phyloP scores from a whole-genome alignment of 106 monocot genomes.

The Platanthera zijinensis region DNA sequence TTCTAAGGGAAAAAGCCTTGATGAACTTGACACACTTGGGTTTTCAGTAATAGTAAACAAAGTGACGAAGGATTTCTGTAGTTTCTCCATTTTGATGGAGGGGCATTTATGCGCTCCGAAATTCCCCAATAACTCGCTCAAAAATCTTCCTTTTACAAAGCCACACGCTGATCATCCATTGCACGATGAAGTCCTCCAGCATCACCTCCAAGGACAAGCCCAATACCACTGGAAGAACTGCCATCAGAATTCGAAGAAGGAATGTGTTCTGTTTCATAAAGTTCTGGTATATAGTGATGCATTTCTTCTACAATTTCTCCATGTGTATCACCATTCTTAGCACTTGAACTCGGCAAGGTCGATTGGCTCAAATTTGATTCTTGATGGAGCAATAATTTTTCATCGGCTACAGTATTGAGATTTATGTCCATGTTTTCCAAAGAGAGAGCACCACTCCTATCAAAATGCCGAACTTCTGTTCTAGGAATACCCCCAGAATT shows the following conservation, averaged over 20 bases:
- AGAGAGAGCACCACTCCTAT: slow-evolving; percentile 19
- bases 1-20: slow-evolving; percentile 19
- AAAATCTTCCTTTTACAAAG: slow-evolving; percentile 77
- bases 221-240: slow-evolving; percentile 16
- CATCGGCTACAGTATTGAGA: slow-evolving; percentile 20
- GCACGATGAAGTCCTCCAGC: slow-evolving; percentile 34
- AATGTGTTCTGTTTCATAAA: slow-evolving; percentile 9
- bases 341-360: background rate
- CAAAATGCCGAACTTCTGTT: slow-evolving; percentile 16
- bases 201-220: slow-evolving; percentile 20
- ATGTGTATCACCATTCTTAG: slow-evolving; percentile 13
- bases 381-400: slow-evolving; percentile 14
- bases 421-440: slow-evolving; percentile 27
- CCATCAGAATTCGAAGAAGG: slow-evolving; percentile 16
- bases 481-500: slow-evolving; percentile 10
- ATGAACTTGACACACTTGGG: slow-evolving; percentile 23
- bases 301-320: slow-evolving; percentile 3
- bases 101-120: slow-evolving; percentile 36
- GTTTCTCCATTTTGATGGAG: slow-evolving; percentile 22
- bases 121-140: slow-evolving; percentile 46
- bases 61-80: slow-evolving; percentile 21
- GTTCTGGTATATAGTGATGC: slow-evolving; percentile 16
- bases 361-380: slow-evolving; percentile 9
- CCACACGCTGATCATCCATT: slow-evolving; percentile 32
- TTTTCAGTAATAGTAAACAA: slow-evolving; percentile 11